Evolutionary conservation across 192 early-diverging fungal species (phyloP), one percentile per base, ranked within the genome.

Genomic region (Haplosporangium gracile): DNA sequence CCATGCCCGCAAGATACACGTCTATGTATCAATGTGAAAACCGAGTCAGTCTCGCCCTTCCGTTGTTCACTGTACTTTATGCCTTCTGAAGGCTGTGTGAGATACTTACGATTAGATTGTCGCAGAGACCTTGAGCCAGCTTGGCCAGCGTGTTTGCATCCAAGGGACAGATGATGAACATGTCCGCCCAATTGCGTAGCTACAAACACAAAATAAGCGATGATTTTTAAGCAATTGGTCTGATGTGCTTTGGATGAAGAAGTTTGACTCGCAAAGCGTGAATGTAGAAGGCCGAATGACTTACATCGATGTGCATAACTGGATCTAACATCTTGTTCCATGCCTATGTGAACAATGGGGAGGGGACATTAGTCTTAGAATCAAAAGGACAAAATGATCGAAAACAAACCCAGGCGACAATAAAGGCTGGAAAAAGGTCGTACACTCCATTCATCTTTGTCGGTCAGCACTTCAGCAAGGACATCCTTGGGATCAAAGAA

Each of bases 131-230:
- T 81, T 93, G 93, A 0, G 97, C 97, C 9, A 97, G 81, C 76
- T 99, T 99, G 69, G 93, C 97, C 57, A 99, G 87, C 0, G 97
- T 98, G 80, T 99, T 98, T 68, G 98, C 98, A 77, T 97, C 96
- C 38, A 99, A 83, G 16, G 98, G 98, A 1, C 97, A 96, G 16
- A 99, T 90, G 7, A 99, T 90, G 39, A 97, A 90, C 26, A 96
- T 86, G 76, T 99, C 96, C 42, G 98, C 97, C 98, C 98, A 99
- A 81, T 97, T 97, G 26, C 98, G 93, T 49, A 99, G 92, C 92
- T 96, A 75, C 18, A 11, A 13, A 53, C 32, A n/a, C 68, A 63
- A 47, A 26, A 29, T n/a, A 60, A 45, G 55, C 68, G 36, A 18
- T 5, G 40, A 24, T 36, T 32, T 24, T 22, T n/a, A 68, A 57